Conservation (phyloP, 2,329 filamentous ascomycete species). For the Periconia sp. region DNA sequence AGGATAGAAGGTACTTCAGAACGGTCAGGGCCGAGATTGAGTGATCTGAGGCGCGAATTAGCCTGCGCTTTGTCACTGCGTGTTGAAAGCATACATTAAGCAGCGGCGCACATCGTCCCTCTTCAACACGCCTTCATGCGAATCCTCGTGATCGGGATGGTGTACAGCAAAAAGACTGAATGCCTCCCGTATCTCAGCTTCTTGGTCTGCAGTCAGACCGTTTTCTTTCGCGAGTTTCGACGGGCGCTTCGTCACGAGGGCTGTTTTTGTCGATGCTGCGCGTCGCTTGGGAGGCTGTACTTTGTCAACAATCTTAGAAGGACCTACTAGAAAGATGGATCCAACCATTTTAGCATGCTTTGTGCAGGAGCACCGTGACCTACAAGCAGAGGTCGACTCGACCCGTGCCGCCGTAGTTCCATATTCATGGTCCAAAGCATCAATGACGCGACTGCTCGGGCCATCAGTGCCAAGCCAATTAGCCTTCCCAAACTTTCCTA, state of each 20-base stretch:
- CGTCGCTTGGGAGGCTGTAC: constrained; percentile 39
- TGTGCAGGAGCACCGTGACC: too few species aligned
- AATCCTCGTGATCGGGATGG: constrained; percentile 65
- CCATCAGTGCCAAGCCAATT: not conserved
- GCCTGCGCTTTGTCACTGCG: too few species aligned
- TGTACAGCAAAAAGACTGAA: constrained; percentile 74
- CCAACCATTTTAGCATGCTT: too few species aligned
- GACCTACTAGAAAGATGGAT: too few species aligned
- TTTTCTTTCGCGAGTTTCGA: constrained; percentile 94
- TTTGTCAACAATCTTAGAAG: too few species aligned
- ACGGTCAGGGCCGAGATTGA: constrained; percentile 72
- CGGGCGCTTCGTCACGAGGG: constrained; percentile 56
- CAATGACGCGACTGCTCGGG: not conserved
- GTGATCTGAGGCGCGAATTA: constrained; percentile 63
- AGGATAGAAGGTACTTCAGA: constrained; percentile 78
- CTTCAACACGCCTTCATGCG: constrained; percentile 61
- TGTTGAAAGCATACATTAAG: constrained; percentile 53
- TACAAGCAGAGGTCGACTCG: too few species aligned
- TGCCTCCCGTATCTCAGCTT: constrained; percentile 88
- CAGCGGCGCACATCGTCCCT: constrained; percentile 55
- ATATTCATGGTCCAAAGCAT: not conserved
- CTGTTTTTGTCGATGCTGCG: constrained; percentile 25
- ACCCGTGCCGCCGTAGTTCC: not conserved
- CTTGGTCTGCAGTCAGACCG: constrained; percentile 81
- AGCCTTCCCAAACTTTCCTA: not conserved